Evolutionary conservation across 106 monocot species (phyloP), one percentile per base, ranked within the genome.

Genomic region (Allium fistulosum): DNA sequence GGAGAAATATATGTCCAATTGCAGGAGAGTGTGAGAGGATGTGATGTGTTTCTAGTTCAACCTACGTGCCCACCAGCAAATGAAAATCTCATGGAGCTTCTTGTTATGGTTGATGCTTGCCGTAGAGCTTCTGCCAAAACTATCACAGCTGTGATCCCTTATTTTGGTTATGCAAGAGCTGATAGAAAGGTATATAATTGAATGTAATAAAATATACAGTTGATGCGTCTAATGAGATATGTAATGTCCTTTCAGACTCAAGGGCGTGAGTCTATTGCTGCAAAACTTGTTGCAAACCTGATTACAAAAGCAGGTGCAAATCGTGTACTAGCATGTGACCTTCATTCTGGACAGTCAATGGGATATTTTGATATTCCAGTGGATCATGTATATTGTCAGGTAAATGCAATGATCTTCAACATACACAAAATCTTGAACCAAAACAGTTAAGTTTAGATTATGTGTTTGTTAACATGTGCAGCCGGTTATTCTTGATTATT

Each of bases 121-220:
- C 78, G 93, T 48, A 82, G 93, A 76, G 93, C 93, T 69, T 93
- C 93, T 26, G 93, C 93, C 11, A 88, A 88, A 51, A 93, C 61
- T 70, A 93, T 93, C 11, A 93, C 93, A 18, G 88, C 93, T 7
- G 93, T 93, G 53, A 88, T 93, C 48, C 93, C 93, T 59, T 93
- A 93, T 75, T 93, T 93, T 81, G 93, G 93, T 48, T 93, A 93
- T 77, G 88, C 93, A 58, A 88, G 93, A 71, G 88, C 93, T 69
- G 93, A 93, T 74, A 88, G 93, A 59, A 93, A 93, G 85, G 93
- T 88, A 27, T 37, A 37, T 45, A 9, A 53, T 14, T 48, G 8
- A 14, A 5, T 63, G 46, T 47, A 46, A 8, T 15, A 15, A 9
- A 6, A n/a, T 14, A 26, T 47, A 63, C n/a, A 28, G 46, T 63